Evolutionary conservation across 2,329 filamentous ascomycete species (phyloP), one percentile per base, ranked within the genome.

Genomic region (Aspergillus terreus): DNA sequence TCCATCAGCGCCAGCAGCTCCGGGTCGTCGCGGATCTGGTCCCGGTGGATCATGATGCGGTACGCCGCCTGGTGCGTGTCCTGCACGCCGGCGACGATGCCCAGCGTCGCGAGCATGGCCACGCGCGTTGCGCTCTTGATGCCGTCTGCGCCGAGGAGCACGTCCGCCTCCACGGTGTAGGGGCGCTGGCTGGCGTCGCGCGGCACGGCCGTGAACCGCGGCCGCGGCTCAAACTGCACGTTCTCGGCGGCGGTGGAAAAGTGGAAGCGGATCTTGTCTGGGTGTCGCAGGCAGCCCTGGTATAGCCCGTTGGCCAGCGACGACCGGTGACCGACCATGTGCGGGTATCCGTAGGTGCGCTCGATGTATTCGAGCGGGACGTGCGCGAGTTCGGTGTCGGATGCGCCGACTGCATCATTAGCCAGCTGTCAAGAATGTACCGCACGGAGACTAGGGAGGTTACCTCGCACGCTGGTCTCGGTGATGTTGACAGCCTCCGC

Each of bases 311-410:
- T 80, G 5, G 88, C 87, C 4, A 92, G 78, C 7, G 85, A 87
- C 0, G 85, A 79, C 17, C 89, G 83, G 66, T 94, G 89, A 6
- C 87, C 88, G 4, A 89, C 87, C 80, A 88, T 90, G 71, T 92
- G 88, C 0, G 87, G 84, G 65, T 87, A 90, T 33, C 82, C 82
- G 64, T 91, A 92, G 30, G 80, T 84, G 7, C 81, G 71, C 46
- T 80, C 74, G 56, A 92, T 83, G 59, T 90, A 84, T 30, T 76
- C 75, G 63, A 92, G 80, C 53, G 84, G 77, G 41, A 92, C 87
- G 59, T 87, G 84, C 3, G 82, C 83, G 6, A 92, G 79, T 68
- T 92, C 87, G 3, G 75, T 71, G 64, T 91, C 80, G 6, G 82
- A 83, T 33, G 84, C 78, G 25, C 88, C 88, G 7, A 61, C 71